Evolutionary conservation across 2,329 filamentous ascomycete genomes (phyloP).

Genomic region (Colletotrichum magnum): DNA sequence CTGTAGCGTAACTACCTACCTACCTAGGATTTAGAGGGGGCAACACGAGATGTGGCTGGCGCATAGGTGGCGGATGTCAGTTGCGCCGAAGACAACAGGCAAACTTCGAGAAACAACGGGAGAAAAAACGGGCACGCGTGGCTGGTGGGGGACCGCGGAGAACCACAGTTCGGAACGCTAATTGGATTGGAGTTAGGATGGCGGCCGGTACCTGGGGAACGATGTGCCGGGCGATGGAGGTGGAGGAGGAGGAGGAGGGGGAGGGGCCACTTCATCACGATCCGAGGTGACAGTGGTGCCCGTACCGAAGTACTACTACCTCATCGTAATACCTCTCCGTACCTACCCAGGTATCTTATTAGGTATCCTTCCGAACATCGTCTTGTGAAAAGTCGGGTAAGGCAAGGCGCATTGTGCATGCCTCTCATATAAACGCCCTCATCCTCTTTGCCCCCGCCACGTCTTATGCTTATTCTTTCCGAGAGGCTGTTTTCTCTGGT

Average conservation of each 20-base stretch:
- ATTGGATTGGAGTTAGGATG: constrained; percentile 9
- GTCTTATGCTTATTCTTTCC: constrained; percentile 20
- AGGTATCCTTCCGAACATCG: neutral
- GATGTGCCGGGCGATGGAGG: neutral
- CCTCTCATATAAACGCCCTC: no score
- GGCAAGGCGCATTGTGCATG: neutral
- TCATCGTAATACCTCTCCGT: neutral
- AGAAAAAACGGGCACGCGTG: neutral
- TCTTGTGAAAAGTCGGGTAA: no score
- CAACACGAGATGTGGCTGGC: constrained; percentile 25
- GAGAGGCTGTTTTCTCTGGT: constrained; percentile 8
- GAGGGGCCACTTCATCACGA: constrained; percentile 4
- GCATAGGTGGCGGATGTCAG: constrained; percentile 14
- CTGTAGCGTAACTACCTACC: neutral
- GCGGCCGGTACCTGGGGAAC: constrained; percentile 10
- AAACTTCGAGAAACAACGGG: constrained; percentile 11
- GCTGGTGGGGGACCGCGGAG: constrained; percentile 1
- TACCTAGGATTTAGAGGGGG: constrained; percentile 5
- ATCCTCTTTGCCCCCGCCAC: neutral
- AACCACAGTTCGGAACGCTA: constrained; percentile 10
- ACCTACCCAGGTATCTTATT: neutral
- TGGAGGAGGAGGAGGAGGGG: neutral
- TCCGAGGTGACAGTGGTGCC: constrained; percentile 12
- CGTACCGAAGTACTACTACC: no score
- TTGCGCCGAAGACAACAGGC: neutral